Evolutionary conservation across 345 rosid species (phyloP).

Genomic region (Excoecaria agallocha): DNA sequence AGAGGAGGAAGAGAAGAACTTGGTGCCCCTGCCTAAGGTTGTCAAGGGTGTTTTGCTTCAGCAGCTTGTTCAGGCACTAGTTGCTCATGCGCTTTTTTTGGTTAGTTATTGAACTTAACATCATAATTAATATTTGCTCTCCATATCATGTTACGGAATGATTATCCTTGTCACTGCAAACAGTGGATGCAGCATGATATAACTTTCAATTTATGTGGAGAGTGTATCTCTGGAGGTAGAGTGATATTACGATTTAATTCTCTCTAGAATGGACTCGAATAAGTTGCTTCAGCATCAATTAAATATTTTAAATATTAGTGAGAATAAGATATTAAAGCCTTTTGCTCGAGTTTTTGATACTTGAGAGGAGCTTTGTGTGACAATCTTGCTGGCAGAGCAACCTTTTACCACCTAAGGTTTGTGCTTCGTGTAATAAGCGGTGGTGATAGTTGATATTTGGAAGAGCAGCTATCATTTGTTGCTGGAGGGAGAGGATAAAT

Average conservation of each 20-base stretch:
- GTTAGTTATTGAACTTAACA: slow-evolving; percentile 31
- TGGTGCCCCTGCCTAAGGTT: slow-evolving; percentile 45
- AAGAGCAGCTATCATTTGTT: neutral
- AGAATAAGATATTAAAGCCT: neutral
- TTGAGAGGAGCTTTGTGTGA: no score
- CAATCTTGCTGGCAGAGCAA: no score
- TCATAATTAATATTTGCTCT: neutral
- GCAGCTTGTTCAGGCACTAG: slow-evolving; percentile 59
- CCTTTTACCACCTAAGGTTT: neutral
- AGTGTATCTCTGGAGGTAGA: neutral
- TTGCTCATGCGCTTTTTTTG: slow-evolving; percentile 61
- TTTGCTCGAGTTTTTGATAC: neutral
- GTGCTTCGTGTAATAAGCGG: neutral
- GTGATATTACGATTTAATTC: neutral
- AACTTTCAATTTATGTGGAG: neutral
- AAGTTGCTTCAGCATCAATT: neutral
- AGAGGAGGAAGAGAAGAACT: slow-evolving; percentile 65
- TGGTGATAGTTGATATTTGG: neutral
- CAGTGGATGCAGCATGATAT: neutral
- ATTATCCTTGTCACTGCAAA: neutral
- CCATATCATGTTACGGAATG: neutral
- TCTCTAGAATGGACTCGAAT: neutral
- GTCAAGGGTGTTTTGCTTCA: slow-evolving; percentile 69
- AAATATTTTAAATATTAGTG: neutral
- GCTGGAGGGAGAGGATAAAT: neutral